These are phyloP conservation scores for Oxytropis ochrocephala DNA, from an alignment of 306 rosid species.

Conservation along the genomic window DNA sequence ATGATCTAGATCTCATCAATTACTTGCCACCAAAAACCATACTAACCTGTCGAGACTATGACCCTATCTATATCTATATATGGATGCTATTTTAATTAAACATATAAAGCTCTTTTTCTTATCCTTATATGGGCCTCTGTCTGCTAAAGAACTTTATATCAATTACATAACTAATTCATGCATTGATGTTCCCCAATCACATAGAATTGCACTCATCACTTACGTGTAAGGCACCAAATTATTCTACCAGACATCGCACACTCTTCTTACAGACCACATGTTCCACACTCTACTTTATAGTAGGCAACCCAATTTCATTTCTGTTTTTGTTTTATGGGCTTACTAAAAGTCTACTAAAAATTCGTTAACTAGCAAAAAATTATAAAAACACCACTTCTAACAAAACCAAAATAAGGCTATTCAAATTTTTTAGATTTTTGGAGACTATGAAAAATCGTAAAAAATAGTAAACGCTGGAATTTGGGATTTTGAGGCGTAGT, in stretches of 20 bases:
- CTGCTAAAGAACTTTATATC: neutral
- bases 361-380: no score
- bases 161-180: conserved; percentile 13
- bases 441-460: no score
- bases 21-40: conserved; percentile 15
- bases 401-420: no score
- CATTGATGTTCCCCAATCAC: conserved; percentile 25
- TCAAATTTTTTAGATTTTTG: no score
- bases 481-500: no score
- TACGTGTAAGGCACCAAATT: conserved; percentile 24
- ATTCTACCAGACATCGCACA: neutral
- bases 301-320: neutral
- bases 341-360: no score
- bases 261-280: neutral
- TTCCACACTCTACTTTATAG: conserved; percentile 6
- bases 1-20: neutral
- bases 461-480: no score
- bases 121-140: conserved; percentile 5
- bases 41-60: conserved; percentile 23
- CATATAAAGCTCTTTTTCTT: neutral
- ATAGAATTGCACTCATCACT: neutral
- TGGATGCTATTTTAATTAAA: neutral
- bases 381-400: no score
- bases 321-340: no score
- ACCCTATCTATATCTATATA: neutral